Percentiles rank a stretch among this genome's conserved stretches.
phyloP scores from a whole-genome alignment of 2,329 filamentous ascomycete genomes.

The Sporothrix dimorphospora region DNA sequence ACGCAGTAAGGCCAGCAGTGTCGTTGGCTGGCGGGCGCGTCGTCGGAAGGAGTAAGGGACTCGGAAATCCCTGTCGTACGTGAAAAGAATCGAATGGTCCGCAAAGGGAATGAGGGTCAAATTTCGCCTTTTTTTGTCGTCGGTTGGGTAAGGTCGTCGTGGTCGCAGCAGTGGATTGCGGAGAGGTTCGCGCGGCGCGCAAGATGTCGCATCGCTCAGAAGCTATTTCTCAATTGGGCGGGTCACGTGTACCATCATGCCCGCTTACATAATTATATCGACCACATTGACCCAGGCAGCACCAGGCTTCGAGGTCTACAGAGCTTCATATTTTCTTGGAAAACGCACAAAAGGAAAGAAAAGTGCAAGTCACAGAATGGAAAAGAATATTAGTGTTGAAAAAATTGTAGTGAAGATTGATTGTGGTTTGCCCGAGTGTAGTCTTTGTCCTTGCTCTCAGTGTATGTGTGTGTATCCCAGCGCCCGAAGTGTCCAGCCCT shows the following conservation, averaged over 20 bases:
- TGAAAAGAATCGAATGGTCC: not conserved
- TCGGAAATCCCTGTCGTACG: too few relatives aligned
- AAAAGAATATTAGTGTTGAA: not conserved
- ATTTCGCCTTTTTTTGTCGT: not conserved
- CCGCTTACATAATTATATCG: not conserved
- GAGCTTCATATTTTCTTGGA: not conserved
- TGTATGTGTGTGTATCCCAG: not conserved
- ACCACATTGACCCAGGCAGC: not conserved
- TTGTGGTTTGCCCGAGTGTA: not conserved
- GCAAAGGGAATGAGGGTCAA: not conserved
- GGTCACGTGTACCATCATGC: not conserved
- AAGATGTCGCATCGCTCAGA: not conserved
- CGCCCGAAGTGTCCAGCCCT: not conserved
- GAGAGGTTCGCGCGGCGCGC: constrained; percentile 14
- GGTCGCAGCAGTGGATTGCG: not conserved
- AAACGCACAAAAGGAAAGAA: not conserved
- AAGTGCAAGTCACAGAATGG: not conserved
- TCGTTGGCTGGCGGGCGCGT: not conserved
- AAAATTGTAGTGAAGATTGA: not conserved
- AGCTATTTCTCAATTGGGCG: not conserved
- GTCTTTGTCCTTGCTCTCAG: not conserved
- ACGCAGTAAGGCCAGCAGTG: not conserved
- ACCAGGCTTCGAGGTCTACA: not conserved
- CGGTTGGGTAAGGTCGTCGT: not conserved
- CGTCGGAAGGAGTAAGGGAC: not conserved